Evolutionary conservation across 2,329 filamentous ascomycete species (phyloP).

Genomic region (Ophiostoma triangulosporum): DNA sequence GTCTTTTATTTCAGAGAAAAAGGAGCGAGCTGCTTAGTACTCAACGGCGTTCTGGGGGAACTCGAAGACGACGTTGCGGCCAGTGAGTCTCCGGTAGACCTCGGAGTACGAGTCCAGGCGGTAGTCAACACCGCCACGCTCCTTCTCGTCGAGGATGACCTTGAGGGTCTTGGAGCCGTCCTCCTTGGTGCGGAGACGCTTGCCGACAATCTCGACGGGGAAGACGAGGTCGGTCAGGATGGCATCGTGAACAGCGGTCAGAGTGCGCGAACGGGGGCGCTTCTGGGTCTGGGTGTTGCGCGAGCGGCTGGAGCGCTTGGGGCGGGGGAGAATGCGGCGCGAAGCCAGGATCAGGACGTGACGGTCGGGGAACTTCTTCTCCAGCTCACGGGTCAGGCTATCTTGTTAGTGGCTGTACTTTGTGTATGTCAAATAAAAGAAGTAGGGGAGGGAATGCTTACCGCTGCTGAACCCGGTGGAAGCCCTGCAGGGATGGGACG

Average conservation of each 20-base stretch:
- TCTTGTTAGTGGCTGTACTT: not conserved
- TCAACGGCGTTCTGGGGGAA: slow-evolving; percentile 80
- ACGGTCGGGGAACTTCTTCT: slow-evolving; percentile 99
- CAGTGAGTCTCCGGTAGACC: slow-evolving; percentile 96
- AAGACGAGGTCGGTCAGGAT: slow-evolving; percentile 97
- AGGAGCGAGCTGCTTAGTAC: slow-evolving; percentile 46
- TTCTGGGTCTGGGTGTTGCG: slow-evolving; percentile 97
- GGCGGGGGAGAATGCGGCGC: slow-evolving; percentile 95
- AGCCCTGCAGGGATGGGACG: slow-evolving; percentile 93
- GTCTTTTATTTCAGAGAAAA: not conserved
- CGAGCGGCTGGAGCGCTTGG: slow-evolving; percentile 94
- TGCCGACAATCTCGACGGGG: slow-evolving; percentile 99
- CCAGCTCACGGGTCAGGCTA: slow-evolving; percentile 97
- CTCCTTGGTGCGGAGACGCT: slow-evolving; percentile 97
- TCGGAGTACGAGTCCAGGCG: slow-evolving; percentile 98
- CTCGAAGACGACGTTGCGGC: slow-evolving; percentile 94
- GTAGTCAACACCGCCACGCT: slow-evolving; percentile 98
- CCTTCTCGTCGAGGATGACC: slow-evolving; percentile 99
- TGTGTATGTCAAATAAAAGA: too few species aligned
- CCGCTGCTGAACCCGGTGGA: slow-evolving; percentile 99
- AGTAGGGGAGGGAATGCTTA: slow-evolving; percentile 35
- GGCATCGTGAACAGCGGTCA: slow-evolving; percentile 96
- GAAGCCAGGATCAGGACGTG: slow-evolving; percentile 98
- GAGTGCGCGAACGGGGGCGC: slow-evolving; percentile 92
- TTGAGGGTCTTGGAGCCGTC: slow-evolving; percentile 97